Evolutionary conservation across 78 protist genomes (phyloP), one percentile per base, ranked within the genome.

Genomic region (Parvularia atlantis): DNA sequence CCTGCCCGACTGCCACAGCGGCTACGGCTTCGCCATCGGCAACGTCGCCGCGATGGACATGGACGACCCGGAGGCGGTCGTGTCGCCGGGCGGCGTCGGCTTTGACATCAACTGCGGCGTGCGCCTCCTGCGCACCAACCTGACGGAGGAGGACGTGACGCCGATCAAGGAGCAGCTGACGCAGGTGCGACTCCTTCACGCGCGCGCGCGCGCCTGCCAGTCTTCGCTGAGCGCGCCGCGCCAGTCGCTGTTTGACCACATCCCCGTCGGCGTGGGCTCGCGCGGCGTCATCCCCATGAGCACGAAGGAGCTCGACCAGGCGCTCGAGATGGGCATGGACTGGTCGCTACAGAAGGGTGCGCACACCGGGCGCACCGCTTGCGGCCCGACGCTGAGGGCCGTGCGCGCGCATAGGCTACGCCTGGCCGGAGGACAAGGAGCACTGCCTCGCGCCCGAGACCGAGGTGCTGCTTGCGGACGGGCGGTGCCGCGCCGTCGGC

Each of bases 41-140:
- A 86, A 83, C 62, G 95, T 93, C 26, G 96, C 96, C 4, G 98
- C 98, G 28, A 74, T 93, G 5, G 97, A 94, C 80, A 75, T 81
- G 50, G 94, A 81, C 17, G 88, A 93, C 58, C 93, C 94, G 7
- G 50, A 68, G 5, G 80, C 94, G 6, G 73, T 95, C n/a, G 96
- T 95, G 5, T 93, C 95, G 24, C 98, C 98, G 0, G 78, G 84
- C 16, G 88, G 88, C 28, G 86, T 85, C 39, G 95, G 95, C 26
- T 92, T 90, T 50, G 98, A 95, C 75, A 95, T 95, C 66, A 95
- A 95, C 78, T 95, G 98, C 69, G 98, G 98, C 57, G 97, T 95
- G 28, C 89, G 98, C 31, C 66, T 95, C 1, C 17, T 95, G 3
- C 78, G 96, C n/a, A 95, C 98, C 1, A 88, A 91, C 60, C 78